Conservation (phyloP, 2,329 filamentous ascomycete genomes). For the Colletotrichum lini region DNA sequence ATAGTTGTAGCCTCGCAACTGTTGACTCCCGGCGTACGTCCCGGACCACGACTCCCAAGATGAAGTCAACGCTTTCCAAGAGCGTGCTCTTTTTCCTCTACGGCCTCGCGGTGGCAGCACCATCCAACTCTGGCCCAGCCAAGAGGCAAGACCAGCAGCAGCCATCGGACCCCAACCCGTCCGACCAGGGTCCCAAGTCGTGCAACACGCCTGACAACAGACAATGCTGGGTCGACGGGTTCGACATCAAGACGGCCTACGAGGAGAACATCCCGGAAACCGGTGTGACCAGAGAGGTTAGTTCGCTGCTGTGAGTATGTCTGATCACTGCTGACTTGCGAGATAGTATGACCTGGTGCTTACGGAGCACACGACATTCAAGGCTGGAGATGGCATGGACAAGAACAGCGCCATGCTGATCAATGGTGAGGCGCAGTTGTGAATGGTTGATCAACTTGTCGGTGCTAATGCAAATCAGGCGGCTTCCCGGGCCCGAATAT, state of each 20-base stretch:
- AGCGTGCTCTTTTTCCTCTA: constrained; percentile 31
- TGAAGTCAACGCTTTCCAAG: constrained; percentile 35
- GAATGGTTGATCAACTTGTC: not conserved
- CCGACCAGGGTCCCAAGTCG: constrained; percentile 18
- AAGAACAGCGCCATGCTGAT: constrained; percentile 46
- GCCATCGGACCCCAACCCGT: not conserved
- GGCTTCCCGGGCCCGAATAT: constrained; percentile 65
- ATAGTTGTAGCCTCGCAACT: not conserved
- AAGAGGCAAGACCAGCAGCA: constrained; percentile 24
- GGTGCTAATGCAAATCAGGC: constrained; percentile 21
- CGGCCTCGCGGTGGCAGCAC: constrained; percentile 24
- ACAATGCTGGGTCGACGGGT: constrained; percentile 47
- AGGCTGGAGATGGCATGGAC: constrained; percentile 40
- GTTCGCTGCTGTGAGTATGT: not conserved
- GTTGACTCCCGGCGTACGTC: not conserved
- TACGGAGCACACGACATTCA: constrained; percentile 39
- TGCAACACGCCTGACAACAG: constrained; percentile 46
- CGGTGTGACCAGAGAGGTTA: constrained; percentile 40
- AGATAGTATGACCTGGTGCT: constrained; percentile 42
- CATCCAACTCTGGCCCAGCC: constrained; percentile 5
- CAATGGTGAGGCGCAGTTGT: constrained; percentile 37
- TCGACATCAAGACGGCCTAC: constrained; percentile 49
- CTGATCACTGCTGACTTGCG: not conserved
- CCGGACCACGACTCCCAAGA: not conserved
- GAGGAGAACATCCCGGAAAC: constrained; percentile 52